A percentile compares a stretch with the other conserved stretches of the same genome.
Evolutionary conservation across 164 flowering plant species (phyloP).

Genomic region (Hamamelis virginiana): DNA sequence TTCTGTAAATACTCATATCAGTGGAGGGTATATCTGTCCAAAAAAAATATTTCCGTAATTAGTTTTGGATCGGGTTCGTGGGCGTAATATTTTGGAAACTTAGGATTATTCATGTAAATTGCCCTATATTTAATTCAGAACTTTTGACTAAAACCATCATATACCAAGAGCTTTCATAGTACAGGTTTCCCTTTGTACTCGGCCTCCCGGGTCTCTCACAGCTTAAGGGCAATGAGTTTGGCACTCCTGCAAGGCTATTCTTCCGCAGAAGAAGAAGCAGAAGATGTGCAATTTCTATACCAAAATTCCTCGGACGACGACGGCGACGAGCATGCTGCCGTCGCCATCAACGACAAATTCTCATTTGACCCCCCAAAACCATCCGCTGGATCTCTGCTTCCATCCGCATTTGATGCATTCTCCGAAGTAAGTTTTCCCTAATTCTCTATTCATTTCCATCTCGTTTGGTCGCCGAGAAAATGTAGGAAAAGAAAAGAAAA

Average conservation of each 20-base stretch:
- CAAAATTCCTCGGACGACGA: conserved; percentile 36
- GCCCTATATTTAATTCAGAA: too few relatives aligned
- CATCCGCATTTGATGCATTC: conserved; percentile 85
- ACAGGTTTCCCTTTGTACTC: too few relatives aligned
- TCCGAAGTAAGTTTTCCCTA: conserved; percentile 54
- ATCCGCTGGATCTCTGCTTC: conserved; percentile 49
- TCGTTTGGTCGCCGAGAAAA: neutral
- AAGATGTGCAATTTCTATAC: conserved; percentile 7
- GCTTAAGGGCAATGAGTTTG: conserved; percentile 63
- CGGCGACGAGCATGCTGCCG: conserved; percentile 21
- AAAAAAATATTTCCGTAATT: too few relatives aligned
- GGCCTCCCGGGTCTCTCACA: too few relatives aligned
- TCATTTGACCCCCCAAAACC: conserved; percentile 34
- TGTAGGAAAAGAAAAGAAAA: neutral
- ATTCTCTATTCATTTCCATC: neutral
- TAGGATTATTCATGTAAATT: too few relatives aligned
- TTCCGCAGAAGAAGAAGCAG: conserved; percentile 68
- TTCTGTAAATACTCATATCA: too few relatives aligned
- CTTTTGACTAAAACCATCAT: too few relatives aligned
- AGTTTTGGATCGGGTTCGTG: too few relatives aligned
- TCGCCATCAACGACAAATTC: conserved; percentile 18
- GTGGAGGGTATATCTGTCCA: too few relatives aligned
- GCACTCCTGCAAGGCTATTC: conserved; percentile 78
- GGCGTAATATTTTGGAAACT: too few relatives aligned
- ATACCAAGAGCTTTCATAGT: too few relatives aligned